Evolutionary conservation across 306 rosid genomes (phyloP).

Genomic region (Ammopiptanthus mongolicus): DNA sequence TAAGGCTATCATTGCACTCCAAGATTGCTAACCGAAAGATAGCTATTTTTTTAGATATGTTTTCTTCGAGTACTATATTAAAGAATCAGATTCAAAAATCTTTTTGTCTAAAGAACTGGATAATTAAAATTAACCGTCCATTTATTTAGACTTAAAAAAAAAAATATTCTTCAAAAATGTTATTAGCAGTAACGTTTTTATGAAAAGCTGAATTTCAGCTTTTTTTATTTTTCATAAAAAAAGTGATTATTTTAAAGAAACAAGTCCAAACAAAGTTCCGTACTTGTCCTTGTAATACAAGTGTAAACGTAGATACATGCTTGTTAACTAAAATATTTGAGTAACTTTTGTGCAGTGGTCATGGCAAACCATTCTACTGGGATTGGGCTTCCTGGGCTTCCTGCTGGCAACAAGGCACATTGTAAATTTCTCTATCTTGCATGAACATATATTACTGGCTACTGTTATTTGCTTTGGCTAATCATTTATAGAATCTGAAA

Average conservation of each 20-base stretch:
- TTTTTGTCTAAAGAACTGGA: neutral
- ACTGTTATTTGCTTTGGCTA: neutral
- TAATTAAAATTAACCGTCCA: neutral
- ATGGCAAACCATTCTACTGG: conserved; percentile 81
- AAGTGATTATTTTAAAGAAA: no score
- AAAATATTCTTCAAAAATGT: no score
- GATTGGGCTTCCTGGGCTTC: conserved; percentile 57
- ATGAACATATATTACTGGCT: neutral
- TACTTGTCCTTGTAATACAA: neutral
- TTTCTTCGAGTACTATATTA: conserved; percentile 2
- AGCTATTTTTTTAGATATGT: neutral
- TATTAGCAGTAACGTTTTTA: no score
- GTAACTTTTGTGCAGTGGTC: conserved; percentile 76
- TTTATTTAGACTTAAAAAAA: no score
- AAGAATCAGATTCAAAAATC: conserved; percentile 27
- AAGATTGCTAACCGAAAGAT: conserved; percentile 19
- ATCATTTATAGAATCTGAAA: neutral
- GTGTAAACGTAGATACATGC: neutral
- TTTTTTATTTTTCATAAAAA: no score
- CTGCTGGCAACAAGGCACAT: conserved; percentile 70
- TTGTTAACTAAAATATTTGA: conserved; percentile 17
- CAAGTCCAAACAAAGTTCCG: no score
- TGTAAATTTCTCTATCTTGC: conserved; percentile 43
- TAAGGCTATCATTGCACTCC: conserved; percentile 5
- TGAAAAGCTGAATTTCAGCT: no score